Evolutionary conservation across 345 rosid species (phyloP), one percentile per base, ranked within the genome.

Genomic region (Rubroshorea leprosula): DNA sequence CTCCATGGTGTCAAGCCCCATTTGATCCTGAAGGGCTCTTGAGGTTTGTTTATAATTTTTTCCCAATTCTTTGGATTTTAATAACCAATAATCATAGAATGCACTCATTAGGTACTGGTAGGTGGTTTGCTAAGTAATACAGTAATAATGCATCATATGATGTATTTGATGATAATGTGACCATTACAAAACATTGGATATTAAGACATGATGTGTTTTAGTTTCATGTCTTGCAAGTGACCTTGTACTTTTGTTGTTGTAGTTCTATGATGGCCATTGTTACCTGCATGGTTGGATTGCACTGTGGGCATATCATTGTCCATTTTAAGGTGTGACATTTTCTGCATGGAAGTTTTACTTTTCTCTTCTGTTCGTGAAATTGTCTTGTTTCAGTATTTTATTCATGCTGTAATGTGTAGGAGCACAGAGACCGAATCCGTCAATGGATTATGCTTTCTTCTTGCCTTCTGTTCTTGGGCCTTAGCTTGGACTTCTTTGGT

Each of bases 1-100:
- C 97, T 60, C 68, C 91, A 60, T 90, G 97, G 97, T 90, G 96
- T 72, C 87, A 82, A 70, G 96, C 96, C 61, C 97, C 97, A 24
- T 90, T 87, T 63, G 96, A 90, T 66, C 96, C 97, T 0, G 97
- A 90, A 82, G 97, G 96, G 25, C 78, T 90, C 24, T 54, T 90
- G 70, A 87, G 97, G 96, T 87, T 62, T 43, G 60, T 64, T 51
- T 63, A 22, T 23, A 35, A 25, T 52, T 66, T 27, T 23, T 62
- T 61, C 16, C 43, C 55, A 23, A 51, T 59, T 55, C 19, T 17
- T 59, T 38, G 23, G 21, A 43, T 17, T 47, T 58, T 53, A n/a
- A n/a, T n/a, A n/a, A n/a, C n/a, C n/a, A n/a, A n/a, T n/a, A n/a
- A n/a, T n/a, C n/a, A n/a, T n/a, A n/a, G n/a, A n/a, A n/a, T n/a